Conservation (phyloP, 768 basidiomycete genomes). For the Mycena vulgaris region DNA sequence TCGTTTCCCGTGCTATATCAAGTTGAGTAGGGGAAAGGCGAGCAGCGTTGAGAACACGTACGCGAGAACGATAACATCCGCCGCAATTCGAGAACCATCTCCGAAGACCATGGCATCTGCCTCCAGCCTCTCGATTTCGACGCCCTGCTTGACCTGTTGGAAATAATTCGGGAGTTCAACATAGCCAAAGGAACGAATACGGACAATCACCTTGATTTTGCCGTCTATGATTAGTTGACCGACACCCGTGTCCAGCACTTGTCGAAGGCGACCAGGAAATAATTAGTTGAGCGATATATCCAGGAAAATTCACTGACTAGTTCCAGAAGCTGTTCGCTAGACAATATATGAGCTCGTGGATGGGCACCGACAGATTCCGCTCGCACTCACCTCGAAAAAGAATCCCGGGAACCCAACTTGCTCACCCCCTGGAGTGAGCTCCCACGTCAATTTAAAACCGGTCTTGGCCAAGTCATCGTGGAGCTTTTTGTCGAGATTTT, state of each 20-base stretch:
- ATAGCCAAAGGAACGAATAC: conserved; percentile 45
- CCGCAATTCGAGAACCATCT: conserved; percentile 56
- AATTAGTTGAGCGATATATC: not conserved
- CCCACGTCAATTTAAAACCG: conserved; percentile 47
- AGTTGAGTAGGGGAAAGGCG: not conserved
- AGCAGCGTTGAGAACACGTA: too few species aligned
- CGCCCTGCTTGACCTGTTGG: conserved; percentile 58
- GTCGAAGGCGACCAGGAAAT: not conserved
- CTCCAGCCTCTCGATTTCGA: conserved; percentile 53
- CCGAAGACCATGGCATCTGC: conserved; percentile 17
- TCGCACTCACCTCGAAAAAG: conserved; percentile 23
- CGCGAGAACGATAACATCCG: conserved; percentile 44
- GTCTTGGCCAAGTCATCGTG: conserved; percentile 40
- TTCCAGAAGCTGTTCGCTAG: conserved; percentile 26
- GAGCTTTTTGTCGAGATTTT: conserved; percentile 25
- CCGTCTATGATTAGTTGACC: conserved; percentile 55
- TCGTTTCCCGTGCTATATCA: conserved; percentile 24
- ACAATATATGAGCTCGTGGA: not conserved
- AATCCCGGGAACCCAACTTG: conserved; percentile 38
- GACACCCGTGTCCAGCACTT: conserved; percentile 45
- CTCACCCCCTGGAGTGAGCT: conserved; percentile 39
- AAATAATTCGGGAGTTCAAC: conserved; percentile 41
- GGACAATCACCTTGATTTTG: conserved; percentile 58
- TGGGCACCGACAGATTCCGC: not conserved
- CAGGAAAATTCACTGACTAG: conserved; percentile 4